Base-by-base conservation (phyloP, 2,329 filamentous ascomycete genomes). In the Alternaria gansuensis region DNA sequence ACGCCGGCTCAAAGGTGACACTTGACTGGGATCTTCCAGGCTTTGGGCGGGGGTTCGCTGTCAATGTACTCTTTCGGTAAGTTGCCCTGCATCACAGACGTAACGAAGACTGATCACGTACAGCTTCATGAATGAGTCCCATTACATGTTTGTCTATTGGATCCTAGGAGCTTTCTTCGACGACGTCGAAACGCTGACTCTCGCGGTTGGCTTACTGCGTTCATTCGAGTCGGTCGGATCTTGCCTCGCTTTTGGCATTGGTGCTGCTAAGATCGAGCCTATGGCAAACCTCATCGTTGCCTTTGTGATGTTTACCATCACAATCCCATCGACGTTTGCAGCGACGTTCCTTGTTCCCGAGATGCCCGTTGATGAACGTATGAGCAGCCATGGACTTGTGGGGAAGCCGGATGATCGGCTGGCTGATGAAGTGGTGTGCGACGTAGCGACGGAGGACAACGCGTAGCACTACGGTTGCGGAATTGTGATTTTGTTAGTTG, bases 61-160 rank as follows among this genome's bases (percentile, higher is more conserved):
- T 80, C 10, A 82, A 83, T 63, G 78, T 84, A 9, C 66, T 84
- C 1, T 79, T 83, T 60, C 71, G 82, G 74, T 82, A 67, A 51
- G 36, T 37, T 21, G 6, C 1, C 9, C n/a, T 21, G 36, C 36
- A 37, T 37, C 36, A 5, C 21, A 10, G 9, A 37, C n/a, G 17
- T 21, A 21, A 37, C 36, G 7, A 37, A 21, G n/a, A 21, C n/a
- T 37, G n/a, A 66, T 13, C 6, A 9, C 10, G 5, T 4, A 5
- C 71, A 9, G 67, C 1, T 83, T 84, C 66, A 78, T 84, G 71
- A 83, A 84, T 57, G 83, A 85, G 62, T 81, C 80, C 0, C 79
- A 84, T 63, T 71, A 72, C 56, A 83, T 83, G 73, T 83, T 83
- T 54, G 79, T 83, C 0, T 84, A 84, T 69, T 84, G 82, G 81